Evolutionary conservation across 805 yeast genomes (phyloP).

Genomic region (Kuraishia capsulata): DNA sequence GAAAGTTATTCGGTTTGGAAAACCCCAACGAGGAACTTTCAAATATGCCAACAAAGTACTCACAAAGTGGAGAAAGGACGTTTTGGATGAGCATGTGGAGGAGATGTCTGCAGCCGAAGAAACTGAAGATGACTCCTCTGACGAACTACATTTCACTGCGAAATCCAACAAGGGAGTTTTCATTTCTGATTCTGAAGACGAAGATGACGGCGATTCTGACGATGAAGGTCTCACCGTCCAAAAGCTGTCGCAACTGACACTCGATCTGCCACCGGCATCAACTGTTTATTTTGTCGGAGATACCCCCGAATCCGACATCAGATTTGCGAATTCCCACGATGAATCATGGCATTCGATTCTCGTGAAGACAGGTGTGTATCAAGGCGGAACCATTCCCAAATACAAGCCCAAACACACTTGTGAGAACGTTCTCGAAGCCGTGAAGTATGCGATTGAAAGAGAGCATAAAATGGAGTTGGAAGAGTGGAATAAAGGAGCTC

Average conservation of each 20-base stretch:
- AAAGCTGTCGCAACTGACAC: conserved; percentile 30
- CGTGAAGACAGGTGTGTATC: conserved; percentile 83
- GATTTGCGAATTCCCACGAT: conserved; percentile 83
- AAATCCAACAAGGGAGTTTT: conserved; percentile 8
- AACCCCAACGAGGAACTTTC: conserved; percentile 84
- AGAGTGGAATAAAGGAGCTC: conserved; percentile 53
- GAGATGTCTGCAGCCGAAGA: conserved; percentile 33
- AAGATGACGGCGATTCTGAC: conserved; percentile 17
- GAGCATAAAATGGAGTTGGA: conserved; percentile 64
- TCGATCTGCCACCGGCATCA: conserved; percentile 72
- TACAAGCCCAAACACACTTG: conserved; percentile 70
- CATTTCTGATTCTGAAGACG: conserved; percentile 22
- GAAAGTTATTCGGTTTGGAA: conserved; percentile 77
- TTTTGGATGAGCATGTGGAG: conserved; percentile 65
- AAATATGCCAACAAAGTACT: conserved; percentile 74
- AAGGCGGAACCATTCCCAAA: conserved; percentile 70
- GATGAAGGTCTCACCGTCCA: conserved; percentile 38
- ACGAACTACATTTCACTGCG: conserved; percentile 5
- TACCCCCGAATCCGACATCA: conserved; percentile 81
- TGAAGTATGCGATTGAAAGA: conserved; percentile 72
- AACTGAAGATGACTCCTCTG: conserved; percentile 26
- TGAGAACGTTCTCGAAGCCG: conserved; percentile 73
- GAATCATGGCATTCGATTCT: conserved; percentile 77
- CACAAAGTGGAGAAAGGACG: conserved; percentile 69
- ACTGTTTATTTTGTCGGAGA: conserved; percentile 87